These are phyloP conservation scores for Polytrichum commune DNA, from an alignment of 225 moss, liverwort and hornwort genomes.

Conservation along the genomic window DNA sequence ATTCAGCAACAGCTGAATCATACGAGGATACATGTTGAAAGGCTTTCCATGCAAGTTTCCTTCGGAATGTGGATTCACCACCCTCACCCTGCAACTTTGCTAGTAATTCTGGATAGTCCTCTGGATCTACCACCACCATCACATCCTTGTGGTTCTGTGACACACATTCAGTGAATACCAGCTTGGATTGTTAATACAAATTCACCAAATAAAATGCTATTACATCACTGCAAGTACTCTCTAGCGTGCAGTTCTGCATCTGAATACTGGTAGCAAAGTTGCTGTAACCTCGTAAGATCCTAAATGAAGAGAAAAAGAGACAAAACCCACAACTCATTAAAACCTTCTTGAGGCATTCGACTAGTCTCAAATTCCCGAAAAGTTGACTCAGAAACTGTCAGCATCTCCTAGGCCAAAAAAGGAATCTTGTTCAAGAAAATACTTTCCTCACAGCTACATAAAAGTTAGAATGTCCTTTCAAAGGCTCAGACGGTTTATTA, in stretches of 20 bases:
- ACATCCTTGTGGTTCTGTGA: conserved; percentile 92
- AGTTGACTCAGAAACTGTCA: conserved; percentile 1
- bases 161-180: not conserved
- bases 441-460: not conserved
- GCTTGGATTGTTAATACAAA: not conserved
- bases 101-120: conserved; percentile 71
- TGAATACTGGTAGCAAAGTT: too few species aligned
- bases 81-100: conserved; percentile 64
- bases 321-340: too few species aligned
- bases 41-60: conserved; percentile 90
- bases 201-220: not conserved
- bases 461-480: not conserved
- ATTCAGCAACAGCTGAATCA: conserved; percentile 89
- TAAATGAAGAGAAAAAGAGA: too few species aligned
- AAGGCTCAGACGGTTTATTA: too few species aligned
- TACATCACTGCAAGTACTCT: not conserved
- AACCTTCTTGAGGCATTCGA: not conserved
- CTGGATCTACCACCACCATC: conserved; percentile 91
- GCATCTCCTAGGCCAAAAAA: not conserved
- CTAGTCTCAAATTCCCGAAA: not conserved
- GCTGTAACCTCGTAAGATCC: too few species aligned
- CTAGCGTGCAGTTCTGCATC: too few species aligned
- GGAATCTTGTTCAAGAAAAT: conserved; percentile 1
- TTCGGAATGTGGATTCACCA: conserved; percentile 60
- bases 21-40: conserved; percentile 92